Percentiles rank a stretch among this genome's conserved stretches.
phyloP scores from a whole-genome alignment of 2,329 filamentous ascomycete genomes.

The Hypoxylon sp. region DNA sequence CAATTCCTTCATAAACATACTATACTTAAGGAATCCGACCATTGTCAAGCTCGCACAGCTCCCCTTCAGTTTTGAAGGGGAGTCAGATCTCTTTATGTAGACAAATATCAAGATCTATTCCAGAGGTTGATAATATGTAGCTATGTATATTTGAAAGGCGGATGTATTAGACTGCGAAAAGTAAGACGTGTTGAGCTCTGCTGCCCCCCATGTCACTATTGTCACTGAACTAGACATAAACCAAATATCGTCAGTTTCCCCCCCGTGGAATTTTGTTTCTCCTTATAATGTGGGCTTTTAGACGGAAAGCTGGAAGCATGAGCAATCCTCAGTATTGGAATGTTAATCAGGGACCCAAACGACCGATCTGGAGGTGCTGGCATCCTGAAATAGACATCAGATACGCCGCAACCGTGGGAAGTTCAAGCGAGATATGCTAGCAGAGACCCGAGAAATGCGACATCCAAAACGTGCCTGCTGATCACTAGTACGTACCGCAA shows the following conservation, averaged over 20 bases:
- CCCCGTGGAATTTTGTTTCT: constrained; percentile 34
- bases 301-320: constrained; percentile 28
- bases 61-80: not conserved
- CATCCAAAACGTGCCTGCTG: constrained; percentile 46
- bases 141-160: not conserved
- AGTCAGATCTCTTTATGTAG: not conserved
- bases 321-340: constrained; percentile 25
- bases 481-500: constrained; percentile 41
- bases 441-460: constrained; percentile 44
- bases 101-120: not conserved
- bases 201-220: constrained; percentile 22
- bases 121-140: not conserved
- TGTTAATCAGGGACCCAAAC: constrained; percentile 35
- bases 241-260: not conserved
- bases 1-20: not conserved
- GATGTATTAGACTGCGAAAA: constrained; percentile 6
- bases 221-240: not conserved
- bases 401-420: constrained; percentile 18
- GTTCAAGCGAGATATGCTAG: constrained; percentile 42
- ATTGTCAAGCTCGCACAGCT: not conserved
- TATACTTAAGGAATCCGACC: not conserved
- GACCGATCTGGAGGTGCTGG: constrained; percentile 30
- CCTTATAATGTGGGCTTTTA: constrained; percentile 25
- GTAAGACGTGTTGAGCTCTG: constrained; percentile 9
- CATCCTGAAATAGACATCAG: constrained; percentile 35